These are phyloP conservation scores for Boletus pseudo-olivaceus DNA, from an alignment of 768 basidiomycete genomes.

Conservation along the genomic window DNA sequence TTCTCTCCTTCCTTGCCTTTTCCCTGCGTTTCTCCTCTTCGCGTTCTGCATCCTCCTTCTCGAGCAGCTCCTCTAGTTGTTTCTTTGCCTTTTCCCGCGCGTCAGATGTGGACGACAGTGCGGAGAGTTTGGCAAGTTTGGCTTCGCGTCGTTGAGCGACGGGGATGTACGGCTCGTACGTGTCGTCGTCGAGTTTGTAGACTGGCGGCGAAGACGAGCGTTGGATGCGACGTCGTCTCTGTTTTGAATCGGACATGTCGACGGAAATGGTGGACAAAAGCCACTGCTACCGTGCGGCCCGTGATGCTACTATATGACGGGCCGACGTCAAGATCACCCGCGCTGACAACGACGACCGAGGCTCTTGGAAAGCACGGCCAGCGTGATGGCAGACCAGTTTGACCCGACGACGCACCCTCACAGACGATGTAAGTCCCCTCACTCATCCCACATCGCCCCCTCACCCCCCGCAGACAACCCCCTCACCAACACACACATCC, in stretches of 20 bases:
- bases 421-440: slow-evolving; percentile 53
- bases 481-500: slow-evolving; percentile 67
- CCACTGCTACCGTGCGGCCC: not conserved
- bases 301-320: not conserved
- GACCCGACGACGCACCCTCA: slow-evolving; percentile 65
- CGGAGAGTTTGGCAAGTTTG: slow-evolving; percentile 72
- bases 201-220: slow-evolving; percentile 56
- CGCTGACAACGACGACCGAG: not conserved
- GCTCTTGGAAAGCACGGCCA: not conserved
- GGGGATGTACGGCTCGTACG: slow-evolving; percentile 84
- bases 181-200: slow-evolving; percentile 61
- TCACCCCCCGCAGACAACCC: slow-evolving; percentile 61
- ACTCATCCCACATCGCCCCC: not conserved
- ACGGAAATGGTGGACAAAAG: not conserved
- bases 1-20: slow-evolving; percentile 77
- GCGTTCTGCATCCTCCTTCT: slow-evolving; percentile 66
- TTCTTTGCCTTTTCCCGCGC: slow-evolving; percentile 43
- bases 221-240: slow-evolving; percentile 51
- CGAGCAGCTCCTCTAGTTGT: slow-evolving; percentile 55
- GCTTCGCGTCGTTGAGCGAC: slow-evolving; percentile 81
- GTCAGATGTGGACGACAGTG: slow-evolving; percentile 53
- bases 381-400: slow-evolving; percentile 37
- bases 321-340: not conserved
- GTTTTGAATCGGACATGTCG: slow-evolving; percentile 29
- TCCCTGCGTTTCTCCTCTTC: slow-evolving; percentile 78